Percentiles rank a stretch among this genome's conserved stretches.
Conservation (phyloP, 2,329 filamentous ascomycete species). For the Ascosphaera apis region DNA sequence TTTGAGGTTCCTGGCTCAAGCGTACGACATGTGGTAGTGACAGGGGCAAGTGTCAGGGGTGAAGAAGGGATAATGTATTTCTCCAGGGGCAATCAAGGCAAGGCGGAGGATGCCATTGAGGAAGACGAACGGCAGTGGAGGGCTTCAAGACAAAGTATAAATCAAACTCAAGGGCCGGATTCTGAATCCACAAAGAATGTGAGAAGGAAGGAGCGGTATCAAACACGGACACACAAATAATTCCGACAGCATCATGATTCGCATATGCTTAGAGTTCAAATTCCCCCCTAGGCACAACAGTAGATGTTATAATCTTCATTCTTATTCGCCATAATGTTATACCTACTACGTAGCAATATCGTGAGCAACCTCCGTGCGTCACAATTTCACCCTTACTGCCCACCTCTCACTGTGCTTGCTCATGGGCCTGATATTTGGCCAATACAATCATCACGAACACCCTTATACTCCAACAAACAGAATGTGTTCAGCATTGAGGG, state of each 20-base stretch:
- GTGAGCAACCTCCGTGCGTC: too few species aligned
- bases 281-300: too few species aligned
- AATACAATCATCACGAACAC: too few species aligned
- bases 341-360: too few species aligned
- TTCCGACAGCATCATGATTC: background rate
- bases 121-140: conserved; percentile 29
- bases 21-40: conserved; percentile 51
- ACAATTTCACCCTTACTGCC: too few species aligned
- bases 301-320: too few species aligned
- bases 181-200: background rate
- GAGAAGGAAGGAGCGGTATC: background rate
- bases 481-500: too few species aligned
- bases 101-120: conserved; percentile 27
- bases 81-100: conserved; percentile 26
- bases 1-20: conserved; percentile 47
- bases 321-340: too few species aligned
- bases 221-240: background rate
- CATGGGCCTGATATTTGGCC: too few species aligned
- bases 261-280: too few species aligned
- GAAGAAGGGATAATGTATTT: conserved; percentile 32
- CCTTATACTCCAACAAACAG: too few species aligned
- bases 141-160: conserved; percentile 5
- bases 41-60: conserved; percentile 42
- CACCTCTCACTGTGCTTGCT: too few species aligned
- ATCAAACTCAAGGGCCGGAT: background rate